Evolutionary conservation across 2,329 filamentous ascomycete species (phyloP), one percentile per base, ranked within the genome.

Genomic region (Penicillium sp.): DNA sequence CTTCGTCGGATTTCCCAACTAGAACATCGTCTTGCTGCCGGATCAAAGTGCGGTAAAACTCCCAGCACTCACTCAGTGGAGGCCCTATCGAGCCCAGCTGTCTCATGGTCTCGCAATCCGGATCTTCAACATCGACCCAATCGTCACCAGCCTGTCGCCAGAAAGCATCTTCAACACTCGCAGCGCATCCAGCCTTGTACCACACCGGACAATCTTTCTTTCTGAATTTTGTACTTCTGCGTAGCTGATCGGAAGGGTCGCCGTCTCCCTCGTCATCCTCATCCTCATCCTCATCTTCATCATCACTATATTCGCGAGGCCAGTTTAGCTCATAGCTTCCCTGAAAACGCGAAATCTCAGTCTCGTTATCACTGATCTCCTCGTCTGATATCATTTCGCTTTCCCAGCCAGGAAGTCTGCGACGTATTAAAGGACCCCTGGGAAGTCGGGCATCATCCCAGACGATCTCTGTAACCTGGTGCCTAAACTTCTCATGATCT

Each of bases 401-500:
- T 21, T 16, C 38, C 6, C 9, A 40, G 38, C 18, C 38, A 18
- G 16, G 16, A 18, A 40, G n/a, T 3, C 3, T 5, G 4, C 13
- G 34, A 36, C 38, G n/a, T 18, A 8, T 21, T 3, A 18, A 16
- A 40, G 38, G 10, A 21, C n/a, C 38, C 38, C 32, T 7, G 53
- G 53, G 21, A 45, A 62, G 46, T 1, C 50, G 48, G 11, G 61
- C 56, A 27, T 62, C 62, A 18, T 62, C 61, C 70, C 70, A 77
- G 32, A 80, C 65, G 5, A 79, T 68, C 50, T 79, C 75, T 3
- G 45, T 56, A 7, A 79, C 62, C 1, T 55, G 38, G 1, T 58
- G 43, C 4, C 69, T 67, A 45, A 73, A 72, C 1, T 40, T 52
- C 4, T 71, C 66, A 55, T 78, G 70, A 9, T 70, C 57, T 8